Conservation (phyloP, 139 green algal genomes). For the Nannochloris sp. region DNA sequence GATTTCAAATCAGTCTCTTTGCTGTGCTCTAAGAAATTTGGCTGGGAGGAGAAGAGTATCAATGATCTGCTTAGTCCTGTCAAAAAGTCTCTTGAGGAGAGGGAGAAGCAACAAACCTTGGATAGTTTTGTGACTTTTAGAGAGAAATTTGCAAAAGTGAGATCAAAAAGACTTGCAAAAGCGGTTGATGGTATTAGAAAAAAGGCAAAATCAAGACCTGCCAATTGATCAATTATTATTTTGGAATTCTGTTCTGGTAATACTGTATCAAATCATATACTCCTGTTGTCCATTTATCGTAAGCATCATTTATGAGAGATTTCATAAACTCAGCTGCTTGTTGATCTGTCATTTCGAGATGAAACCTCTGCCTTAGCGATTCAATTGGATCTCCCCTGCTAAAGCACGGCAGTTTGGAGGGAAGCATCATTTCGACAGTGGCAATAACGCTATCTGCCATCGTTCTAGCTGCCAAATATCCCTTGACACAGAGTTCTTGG, state of each 20-base stretch:
- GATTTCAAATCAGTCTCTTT: conserved; percentile 57
- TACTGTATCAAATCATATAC: conserved; percentile 75
- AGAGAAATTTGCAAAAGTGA: conserved; percentile 86
- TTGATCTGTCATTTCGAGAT: conserved; percentile 57
- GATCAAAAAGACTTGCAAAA: conserved; percentile 60
- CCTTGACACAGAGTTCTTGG: conserved; percentile 54
- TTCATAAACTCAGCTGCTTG: conserved; percentile 70
- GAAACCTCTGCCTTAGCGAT: conserved; percentile 54
- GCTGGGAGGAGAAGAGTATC: conserved; percentile 45
- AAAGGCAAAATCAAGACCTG: conserved; percentile 9
- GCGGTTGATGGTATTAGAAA: conserved; percentile 45
- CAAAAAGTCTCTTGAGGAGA: conserved; percentile 51
- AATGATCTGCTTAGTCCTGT: conserved; percentile 74
- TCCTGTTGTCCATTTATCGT: conserved; percentile 65
- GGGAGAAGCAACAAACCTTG: conserved; percentile 62
- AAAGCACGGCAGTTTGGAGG: conserved; percentile 61
- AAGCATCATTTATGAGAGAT: conserved; percentile 63
- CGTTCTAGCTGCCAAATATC: conserved; percentile 73
- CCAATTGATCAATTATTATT: conserved; percentile 14
- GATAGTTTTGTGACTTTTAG: conserved; percentile 70
- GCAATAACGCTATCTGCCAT: conserved; percentile 41
- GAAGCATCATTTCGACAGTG: conserved; percentile 44
- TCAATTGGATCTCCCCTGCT: conserved; percentile 49
- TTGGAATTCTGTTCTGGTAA: conserved; percentile 60
- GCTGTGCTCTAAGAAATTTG: conserved; percentile 66